Conservation (phyloP, 495 filamentous ascomycete genomes). For the Evansstolkia leycettana region DNA sequence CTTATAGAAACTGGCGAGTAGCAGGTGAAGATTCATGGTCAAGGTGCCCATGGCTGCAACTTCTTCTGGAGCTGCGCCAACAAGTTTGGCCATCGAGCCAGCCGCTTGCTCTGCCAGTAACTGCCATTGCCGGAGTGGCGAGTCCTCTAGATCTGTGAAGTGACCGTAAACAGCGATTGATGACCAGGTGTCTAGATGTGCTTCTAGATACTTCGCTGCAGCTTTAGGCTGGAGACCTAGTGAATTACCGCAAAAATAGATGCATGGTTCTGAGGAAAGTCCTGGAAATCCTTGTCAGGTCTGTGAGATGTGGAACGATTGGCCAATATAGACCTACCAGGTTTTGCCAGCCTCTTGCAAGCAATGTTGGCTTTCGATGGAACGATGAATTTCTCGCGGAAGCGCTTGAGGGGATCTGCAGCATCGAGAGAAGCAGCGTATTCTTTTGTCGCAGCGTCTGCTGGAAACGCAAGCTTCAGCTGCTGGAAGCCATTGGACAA, state of each 20-base stretch:
- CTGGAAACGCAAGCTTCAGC: conserved; percentile 22
- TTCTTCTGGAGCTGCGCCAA: conserved; percentile 65
- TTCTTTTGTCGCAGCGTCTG: conserved; percentile 27
- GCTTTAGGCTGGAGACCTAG: conserved; percentile 79
- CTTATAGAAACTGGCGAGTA: conserved; percentile 84
- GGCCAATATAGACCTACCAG: conserved; percentile 13
- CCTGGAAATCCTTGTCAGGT: conserved; percentile 15
- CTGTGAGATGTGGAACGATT: not conserved
- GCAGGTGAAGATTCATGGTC: conserved; percentile 79
- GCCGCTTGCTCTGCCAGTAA: conserved; percentile 62
- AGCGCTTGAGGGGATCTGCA: conserved; percentile 50
- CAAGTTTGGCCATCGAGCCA: conserved; percentile 62
- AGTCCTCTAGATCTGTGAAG: conserved; percentile 67
- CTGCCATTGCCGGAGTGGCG: conserved; percentile 67
- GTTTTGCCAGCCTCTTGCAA: conserved; percentile 47
- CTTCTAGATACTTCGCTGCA: conserved; percentile 55
- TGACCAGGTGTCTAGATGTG: conserved; percentile 79
- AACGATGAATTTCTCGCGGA: conserved; percentile 71
- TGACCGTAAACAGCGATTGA: conserved; percentile 85
- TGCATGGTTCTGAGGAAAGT: conserved; percentile 36
- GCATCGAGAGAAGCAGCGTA: conserved; percentile 56
- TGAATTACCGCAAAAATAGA: conserved; percentile 93
- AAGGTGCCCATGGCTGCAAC: conserved; percentile 90
- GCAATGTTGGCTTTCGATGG: conserved; percentile 70
- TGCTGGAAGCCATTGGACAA: conserved; percentile 7